Evolutionary conservation across 2,329 filamentous ascomycete species (phyloP).

Genomic region (Botryosphaeria dothidea): DNA sequence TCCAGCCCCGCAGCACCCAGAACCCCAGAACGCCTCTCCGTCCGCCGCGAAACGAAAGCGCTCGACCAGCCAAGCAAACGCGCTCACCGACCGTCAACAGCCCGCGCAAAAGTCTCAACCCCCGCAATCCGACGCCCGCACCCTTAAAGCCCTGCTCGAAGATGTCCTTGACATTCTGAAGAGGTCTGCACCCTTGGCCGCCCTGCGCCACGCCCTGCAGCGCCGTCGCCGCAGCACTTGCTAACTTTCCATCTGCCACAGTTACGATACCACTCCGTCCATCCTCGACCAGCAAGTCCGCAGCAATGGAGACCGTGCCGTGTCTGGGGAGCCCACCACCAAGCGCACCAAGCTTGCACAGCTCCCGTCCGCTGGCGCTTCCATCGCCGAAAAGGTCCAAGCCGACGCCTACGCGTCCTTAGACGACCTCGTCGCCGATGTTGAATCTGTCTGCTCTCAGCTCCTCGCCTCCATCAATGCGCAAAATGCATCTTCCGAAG

Average conservation of each 20-base stretch:
- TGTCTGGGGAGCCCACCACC: constrained; percentile 42
- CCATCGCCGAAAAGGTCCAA: constrained; percentile 41
- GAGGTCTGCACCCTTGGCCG: constrained; percentile 30
- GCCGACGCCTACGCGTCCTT: constrained; percentile 43
- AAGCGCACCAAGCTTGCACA: constrained; percentile 49
- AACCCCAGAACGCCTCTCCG: constrained; percentile 29
- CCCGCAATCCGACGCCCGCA: constrained; percentile 21
- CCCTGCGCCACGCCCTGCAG: not conserved
- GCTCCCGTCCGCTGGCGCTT: constrained; percentile 24
- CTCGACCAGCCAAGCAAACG: constrained; percentile 33
- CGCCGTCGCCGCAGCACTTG: not conserved
- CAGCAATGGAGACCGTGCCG: constrained; percentile 30
- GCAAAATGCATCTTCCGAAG: constrained; percentile 27
- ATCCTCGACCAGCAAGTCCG: constrained; percentile 43
- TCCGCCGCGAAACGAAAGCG: constrained; percentile 48
- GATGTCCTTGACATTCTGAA: constrained; percentile 46
- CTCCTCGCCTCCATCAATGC: constrained; percentile 38
- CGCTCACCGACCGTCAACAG: constrained; percentile 31
- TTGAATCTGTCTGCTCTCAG: constrained; percentile 40
- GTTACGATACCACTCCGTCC: constrained; percentile 48
- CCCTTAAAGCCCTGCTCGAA: constrained; percentile 33
- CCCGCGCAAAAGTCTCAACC: constrained; percentile 23
- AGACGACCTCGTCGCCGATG: constrained; percentile 45
- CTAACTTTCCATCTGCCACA: constrained; percentile 23
- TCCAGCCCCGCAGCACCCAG: constrained; percentile 27